Base-by-base conservation (phyloP, 352 stramenopile species). In the Lagenidium sp. region DNA sequence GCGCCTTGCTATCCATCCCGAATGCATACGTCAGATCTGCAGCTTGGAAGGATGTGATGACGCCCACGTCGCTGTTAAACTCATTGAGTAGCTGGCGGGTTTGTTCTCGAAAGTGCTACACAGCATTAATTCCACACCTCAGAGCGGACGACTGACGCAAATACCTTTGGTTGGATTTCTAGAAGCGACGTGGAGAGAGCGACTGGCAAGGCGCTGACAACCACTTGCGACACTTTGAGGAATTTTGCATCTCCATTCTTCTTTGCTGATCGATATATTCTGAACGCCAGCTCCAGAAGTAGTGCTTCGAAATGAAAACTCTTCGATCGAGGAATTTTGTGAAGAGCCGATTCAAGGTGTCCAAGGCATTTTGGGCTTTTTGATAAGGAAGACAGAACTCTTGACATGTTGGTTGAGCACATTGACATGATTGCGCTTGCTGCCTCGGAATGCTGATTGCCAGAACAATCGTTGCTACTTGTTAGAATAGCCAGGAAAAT, bases 291-390 rank as follows among this genome's bases (percentile, higher is more conserved):
- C 30, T 72, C 62, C 8, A 72, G 41, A 0, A 68, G 18, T 4
- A 72, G 47, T 16, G 62, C 57, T 31, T 68, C 20, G 24, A 53
- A 68, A 24, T 54, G 54, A 23, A 72, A 72, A 20, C 57, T 68
- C 29, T 65, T 65, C 20, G 46, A 44, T 29, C 55, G 24, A 13
- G 62, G 54, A 26, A 72, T 36, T 23, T 68, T 25, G 16, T 41
- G 47, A 15, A 55, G 18, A 19, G 45, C 25, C 2, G 35, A 49
- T 32, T 48, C 36, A 0, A 72, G 23, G 3, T 57, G 20, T 15
- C 28, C 18, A 12, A 12, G 5, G 8, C 26, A 38, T 2, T 35
- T 43, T 20, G 41, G 25, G 25, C 15, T 36, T n/a, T 36, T 38
- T 13, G 41, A 8, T 23, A 72, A 36, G 12, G 21, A 43, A 16